Base-by-base conservation (phyloP, 2,329 filamentous ascomycete species). In the Eutypa lata region DNA sequence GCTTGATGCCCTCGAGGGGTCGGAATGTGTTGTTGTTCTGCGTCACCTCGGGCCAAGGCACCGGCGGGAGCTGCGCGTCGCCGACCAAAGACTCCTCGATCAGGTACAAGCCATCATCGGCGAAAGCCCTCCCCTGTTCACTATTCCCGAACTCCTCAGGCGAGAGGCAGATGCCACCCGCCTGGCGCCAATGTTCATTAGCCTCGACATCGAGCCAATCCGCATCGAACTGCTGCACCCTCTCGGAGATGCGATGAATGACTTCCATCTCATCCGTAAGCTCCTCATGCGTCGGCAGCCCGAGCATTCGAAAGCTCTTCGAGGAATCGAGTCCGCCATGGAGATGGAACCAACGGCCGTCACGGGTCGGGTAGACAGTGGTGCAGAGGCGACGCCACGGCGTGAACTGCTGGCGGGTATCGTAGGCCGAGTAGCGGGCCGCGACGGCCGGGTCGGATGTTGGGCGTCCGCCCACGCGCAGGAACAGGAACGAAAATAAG, bases 341-440 rank as follows among this genome's bases (percentile, higher is more conserved):
- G 2, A 71, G 53, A 33, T 71, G 69, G 48, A 69, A 72, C 61
- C 64, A 71, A 7, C 65, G 58, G 0, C 65, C 65, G 26, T 71
- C 68, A 13, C 64, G 64, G 1, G 69, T 70, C 37, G 64, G 61
- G 49, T 72, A 71, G 7, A 71, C 60, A 21, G 68, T 70, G 0
- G 69, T 71, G 4, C 68, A 64, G 13, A 68, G 57, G 4, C 65
- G 61, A 7, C 66, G 63, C 56, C 66, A 70, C 13, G 65, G 63
- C 28, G 58, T 58, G 46, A 58, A 57, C 49, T 67, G 62, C 16
- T 54, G 47, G 19, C 55, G 57, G 16, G 56, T 57, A 35, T 68
- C 65, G 51, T 63, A 63, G 26, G 60, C 53, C 2, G 55, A 51
- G 40, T 58, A 62, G 7, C 65, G 59, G 46, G 46, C 47, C n/a